Conservation (phyloP, 2,329 filamentous ascomycete genomes). For the Beauveria sp. region DNA sequence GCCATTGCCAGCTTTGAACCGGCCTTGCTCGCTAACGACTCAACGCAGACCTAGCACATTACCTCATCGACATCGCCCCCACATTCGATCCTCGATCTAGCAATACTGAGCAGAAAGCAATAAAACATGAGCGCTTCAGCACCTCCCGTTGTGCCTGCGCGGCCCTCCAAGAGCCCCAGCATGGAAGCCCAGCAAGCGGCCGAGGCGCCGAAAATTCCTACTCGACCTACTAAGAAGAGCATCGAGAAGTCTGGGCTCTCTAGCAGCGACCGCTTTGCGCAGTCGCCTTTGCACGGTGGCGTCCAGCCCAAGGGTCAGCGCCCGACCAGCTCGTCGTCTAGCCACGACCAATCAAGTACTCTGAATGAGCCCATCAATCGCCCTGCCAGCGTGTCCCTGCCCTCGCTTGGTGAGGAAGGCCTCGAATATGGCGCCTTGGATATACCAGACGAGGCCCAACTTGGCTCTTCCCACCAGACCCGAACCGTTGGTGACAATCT, state of each 20-base stretch:
- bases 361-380: slow-evolving; percentile 45
- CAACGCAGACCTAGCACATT: background rate
- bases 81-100: background rate
- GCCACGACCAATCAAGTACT: slow-evolving; percentile 26
- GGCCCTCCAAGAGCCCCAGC: slow-evolving; percentile 45
- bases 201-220: slow-evolving; percentile 52
- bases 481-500: slow-evolving; percentile 73
- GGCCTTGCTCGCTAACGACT: background rate
- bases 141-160: slow-evolving; percentile 49
- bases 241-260: slow-evolving; percentile 71
- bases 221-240: slow-evolving; percentile 65
- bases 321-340: slow-evolving; percentile 28
- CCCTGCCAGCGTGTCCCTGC: slow-evolving; percentile 71
- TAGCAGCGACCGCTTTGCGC: slow-evolving; percentile 69
- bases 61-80: background rate
- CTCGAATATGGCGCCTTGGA: slow-evolving; percentile 67
- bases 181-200: slow-evolving; percentile 29
- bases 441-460: slow-evolving; percentile 34
- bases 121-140: slow-evolving; percentile 41
- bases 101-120: background rate
- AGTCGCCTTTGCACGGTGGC: slow-evolving; percentile 75
- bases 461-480: slow-evolving; percentile 57
- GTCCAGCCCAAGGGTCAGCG: slow-evolving; percentile 40
- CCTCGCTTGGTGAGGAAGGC: slow-evolving; percentile 83
- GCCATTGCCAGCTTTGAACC: background rate